Evolutionary conservation across 2,329 filamentous ascomycete species (phyloP).

Genomic region (Fusarium oxysporum): DNA sequence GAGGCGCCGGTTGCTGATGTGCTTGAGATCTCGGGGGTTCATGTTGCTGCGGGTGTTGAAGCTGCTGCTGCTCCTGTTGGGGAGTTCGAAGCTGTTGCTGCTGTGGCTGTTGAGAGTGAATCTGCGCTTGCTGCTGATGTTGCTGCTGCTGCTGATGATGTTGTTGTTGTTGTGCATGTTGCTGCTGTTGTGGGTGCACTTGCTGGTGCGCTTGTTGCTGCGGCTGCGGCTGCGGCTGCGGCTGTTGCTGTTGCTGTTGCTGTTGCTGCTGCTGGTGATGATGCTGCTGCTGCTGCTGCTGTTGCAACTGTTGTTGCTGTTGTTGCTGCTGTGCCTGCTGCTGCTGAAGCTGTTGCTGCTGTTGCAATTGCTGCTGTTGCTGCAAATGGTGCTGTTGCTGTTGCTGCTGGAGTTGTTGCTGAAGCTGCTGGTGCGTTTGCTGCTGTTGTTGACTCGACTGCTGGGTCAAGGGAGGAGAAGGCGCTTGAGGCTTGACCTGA

Average conservation of each 20-base stretch:
- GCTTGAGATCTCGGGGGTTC: conserved; percentile 41
- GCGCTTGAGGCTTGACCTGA: conserved; percentile 49
- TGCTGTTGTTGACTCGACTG: conserved; percentile 44
- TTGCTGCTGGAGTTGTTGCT: conserved; percentile 44
- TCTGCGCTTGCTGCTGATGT: conserved; percentile 46
- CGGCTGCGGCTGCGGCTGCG: conserved; percentile 41
- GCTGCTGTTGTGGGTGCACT: conserved; percentile 48
- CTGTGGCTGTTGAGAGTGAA: conserved; percentile 37
- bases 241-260: conserved; percentile 45
- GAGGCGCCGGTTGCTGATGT: conserved; percentile 48
- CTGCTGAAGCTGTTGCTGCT: conserved; percentile 45
- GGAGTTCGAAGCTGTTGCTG: conserved; percentile 43
- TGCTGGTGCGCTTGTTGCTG: conserved; percentile 50
- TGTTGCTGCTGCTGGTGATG: conserved; percentile 44
- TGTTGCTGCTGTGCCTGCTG: conserved; percentile 43
- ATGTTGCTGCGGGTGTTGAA: conserved; percentile 46
- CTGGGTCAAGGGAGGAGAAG: conserved; percentile 49
- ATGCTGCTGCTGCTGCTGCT: conserved; percentile 49
- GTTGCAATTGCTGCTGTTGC: conserved; percentile 47
- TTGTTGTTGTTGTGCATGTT: conserved; percentile 49
- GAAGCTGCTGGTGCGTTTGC: conserved; percentile 45
- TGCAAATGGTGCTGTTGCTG: conserved; percentile 46
- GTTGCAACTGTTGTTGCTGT: conserved; percentile 45
- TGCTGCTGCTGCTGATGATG: conserved; percentile 41
- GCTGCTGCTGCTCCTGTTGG: conserved; percentile 46